Evolutionary conservation across 805 yeast genomes (phyloP), one percentile per base, ranked within the genome.

Genomic region (Wickerhamiella spandovensis): DNA sequence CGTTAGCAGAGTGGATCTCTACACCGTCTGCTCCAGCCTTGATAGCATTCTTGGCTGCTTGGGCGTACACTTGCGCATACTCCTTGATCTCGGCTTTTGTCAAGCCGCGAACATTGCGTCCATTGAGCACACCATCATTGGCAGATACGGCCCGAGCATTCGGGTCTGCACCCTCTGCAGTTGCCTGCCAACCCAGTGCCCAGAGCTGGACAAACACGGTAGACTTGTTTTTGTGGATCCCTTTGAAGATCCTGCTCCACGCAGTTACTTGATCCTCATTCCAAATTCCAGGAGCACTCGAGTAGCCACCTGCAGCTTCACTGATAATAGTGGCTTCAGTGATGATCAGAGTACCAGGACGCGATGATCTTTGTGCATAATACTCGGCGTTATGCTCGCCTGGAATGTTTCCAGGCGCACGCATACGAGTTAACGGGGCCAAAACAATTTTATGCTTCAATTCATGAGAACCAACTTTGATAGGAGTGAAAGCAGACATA

Each of bases 1-100:
- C 85, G 61, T 79, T 79, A 20, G 87, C 87, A 39, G 69, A 69
- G 61, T 81, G 85, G 46, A 81, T 67, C 59, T 79, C 84, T 45
- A 82, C 75, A 55, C 80, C 80, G 62, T 82, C 85, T 47, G 76
- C 71, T 0, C 80, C 78, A 6, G 78, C 72, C 12, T 68, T 70
- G 35, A 72, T 64, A 1, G 84, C 76, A 53, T 72, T 69, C 51
- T 68, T 65, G 65, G 82, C 79, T 42, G 78, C 76, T 1, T 56
- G 53, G 9, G 68, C 74, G 56, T 62, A 78, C 45, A 70, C 69
- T 41, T 64, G 53, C 23, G 71, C 65, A 51, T 67, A 67, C 48
- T 69, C 66, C 47, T 72, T 63, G 56, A 78, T 61, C 48, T 72
- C 74, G 20, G 54, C 62, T 6, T 64, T 56, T 13, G 73, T 61